These are phyloP conservation scores for Raphanus raphanistrum DNA, from an alignment of 345 rosid species.

Conservation along the genomic window DNA sequence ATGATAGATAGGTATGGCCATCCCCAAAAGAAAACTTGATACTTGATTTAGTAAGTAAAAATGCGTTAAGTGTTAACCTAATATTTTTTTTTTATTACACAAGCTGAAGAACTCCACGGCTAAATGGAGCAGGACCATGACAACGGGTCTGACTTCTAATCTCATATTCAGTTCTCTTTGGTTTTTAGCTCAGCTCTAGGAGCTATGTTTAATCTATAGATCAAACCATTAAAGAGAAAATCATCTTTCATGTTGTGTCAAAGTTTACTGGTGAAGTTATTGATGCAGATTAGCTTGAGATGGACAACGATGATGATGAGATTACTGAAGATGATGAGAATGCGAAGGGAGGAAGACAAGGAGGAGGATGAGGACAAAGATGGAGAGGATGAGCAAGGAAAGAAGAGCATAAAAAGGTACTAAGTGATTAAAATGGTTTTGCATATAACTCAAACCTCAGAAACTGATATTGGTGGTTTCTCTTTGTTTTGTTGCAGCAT, in stretches of 20 bases:
- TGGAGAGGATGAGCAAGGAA: background rate
- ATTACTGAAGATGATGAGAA: background rate
- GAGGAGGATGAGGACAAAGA: background rate
- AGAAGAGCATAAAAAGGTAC: background rate
- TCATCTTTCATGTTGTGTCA: background rate
- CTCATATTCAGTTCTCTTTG: background rate
- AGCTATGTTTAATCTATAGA: background rate
- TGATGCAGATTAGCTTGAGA: background rate
- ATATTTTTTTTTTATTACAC: background rate
- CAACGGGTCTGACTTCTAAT: background rate
- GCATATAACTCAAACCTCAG: background rate
- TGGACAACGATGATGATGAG: background rate
- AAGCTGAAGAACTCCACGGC: background rate
- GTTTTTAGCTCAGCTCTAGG: background rate
- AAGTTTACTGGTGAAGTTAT: background rate
- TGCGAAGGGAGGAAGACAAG: background rate
- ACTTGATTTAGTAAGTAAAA: background rate
- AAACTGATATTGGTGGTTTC: background rate
- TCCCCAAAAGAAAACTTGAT: background rate
- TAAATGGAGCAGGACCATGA: background rate
- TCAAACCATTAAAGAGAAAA: background rate
- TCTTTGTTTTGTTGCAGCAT: background rate
- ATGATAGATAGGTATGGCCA: background rate
- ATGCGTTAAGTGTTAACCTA: background rate
- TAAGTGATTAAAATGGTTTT: background rate